Base-by-base conservation (phyloP, 2,329 filamentous ascomycete genomes). In the Trichothecium sympodiale region DNA sequence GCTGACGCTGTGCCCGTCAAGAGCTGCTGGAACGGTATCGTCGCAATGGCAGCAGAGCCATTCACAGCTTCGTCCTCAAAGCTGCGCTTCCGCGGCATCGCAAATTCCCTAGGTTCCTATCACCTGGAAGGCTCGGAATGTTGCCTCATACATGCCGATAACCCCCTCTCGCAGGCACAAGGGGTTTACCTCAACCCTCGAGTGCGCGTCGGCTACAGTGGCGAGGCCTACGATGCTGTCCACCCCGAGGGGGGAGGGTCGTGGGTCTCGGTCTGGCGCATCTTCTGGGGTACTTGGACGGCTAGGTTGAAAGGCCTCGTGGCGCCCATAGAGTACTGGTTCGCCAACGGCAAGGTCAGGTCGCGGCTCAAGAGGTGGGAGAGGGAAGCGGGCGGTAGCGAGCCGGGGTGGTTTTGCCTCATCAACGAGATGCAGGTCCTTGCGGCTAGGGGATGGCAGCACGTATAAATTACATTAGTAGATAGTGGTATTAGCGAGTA, bases 71-170 rank as follows among this genome's bases (percentile, higher is more conserved):
- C 28, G 6, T 29, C 28, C 28, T 18, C 31, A 4, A 33, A 48
- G 31, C 51, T 83, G 0, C 62, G 59, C n/a, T 84, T 84, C 54
- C 73, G 80, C 8, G 78, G 67, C 4, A 64, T 82, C 16, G 50
- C 71, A 0, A 79, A 83, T 48, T 68, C 65, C 4, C 69, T 89
- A 2, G 74, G 74, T 3, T 48, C 54, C 7, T 48, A 61, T 17
- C 80, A 84, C 48, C 62, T 87, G 17, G 83, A 88, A 54, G 83
- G 68, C n/a, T 82, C 76, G 12, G 83, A 88, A 56, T 87, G 82
- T 60, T 88, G 83, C 54, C 69, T 88, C 35, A 76, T 85, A 37
- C 81, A 85, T 50, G 73, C 74, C 3, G 81, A 85, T 48, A 85
- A 84, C 46, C 72, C 71, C 2, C 56, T 77, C 4, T 67, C 66